Evolutionary conservation across 2,329 filamentous ascomycete species (phyloP).

Genomic region (Penicillium sp.): DNA sequence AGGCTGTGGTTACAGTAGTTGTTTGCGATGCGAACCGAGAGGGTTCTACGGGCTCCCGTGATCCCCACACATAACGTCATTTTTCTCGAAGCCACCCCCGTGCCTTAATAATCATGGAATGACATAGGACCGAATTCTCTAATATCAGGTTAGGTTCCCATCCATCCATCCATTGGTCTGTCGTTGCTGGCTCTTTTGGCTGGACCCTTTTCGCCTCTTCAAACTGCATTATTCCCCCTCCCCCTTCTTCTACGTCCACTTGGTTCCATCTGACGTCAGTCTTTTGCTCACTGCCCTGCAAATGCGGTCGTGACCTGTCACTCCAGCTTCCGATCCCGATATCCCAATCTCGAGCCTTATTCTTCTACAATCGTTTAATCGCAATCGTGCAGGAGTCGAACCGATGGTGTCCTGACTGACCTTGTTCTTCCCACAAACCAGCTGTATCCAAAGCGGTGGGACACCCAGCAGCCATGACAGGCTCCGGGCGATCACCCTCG

Average conservation of each 20-base stretch:
- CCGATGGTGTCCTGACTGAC: conserved; percentile 12
- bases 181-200: conserved; percentile 13
- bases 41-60: conserved; percentile 13
- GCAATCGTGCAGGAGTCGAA: background rate
- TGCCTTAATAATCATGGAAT: conserved; percentile 24
- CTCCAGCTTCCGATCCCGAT: background rate
- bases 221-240: background rate
- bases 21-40: conserved; percentile 16
- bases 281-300: background rate
- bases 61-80: conserved; percentile 30
- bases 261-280: conserved; percentile 13
- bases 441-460: conserved; percentile 9
- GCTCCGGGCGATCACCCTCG: conserved; percentile 32
- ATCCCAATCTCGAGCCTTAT: background rate
- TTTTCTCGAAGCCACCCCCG: conserved; percentile 19
- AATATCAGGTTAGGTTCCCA: conserved; percentile 13
- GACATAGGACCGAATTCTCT: conserved; percentile 7
- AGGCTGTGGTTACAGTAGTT: too few species aligned
- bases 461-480: conserved; percentile 32
- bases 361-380: background rate
- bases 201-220: conserved; percentile 21
- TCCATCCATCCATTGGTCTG: conserved; percentile 15
- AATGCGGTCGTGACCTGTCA: background rate
- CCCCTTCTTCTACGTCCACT: background rate
- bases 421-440: conserved; percentile 1